These are phyloP conservation scores for Eucalyptus microcorys DNA, from an alignment of 345 rosid genomes.

Conservation along the genomic window DNA sequence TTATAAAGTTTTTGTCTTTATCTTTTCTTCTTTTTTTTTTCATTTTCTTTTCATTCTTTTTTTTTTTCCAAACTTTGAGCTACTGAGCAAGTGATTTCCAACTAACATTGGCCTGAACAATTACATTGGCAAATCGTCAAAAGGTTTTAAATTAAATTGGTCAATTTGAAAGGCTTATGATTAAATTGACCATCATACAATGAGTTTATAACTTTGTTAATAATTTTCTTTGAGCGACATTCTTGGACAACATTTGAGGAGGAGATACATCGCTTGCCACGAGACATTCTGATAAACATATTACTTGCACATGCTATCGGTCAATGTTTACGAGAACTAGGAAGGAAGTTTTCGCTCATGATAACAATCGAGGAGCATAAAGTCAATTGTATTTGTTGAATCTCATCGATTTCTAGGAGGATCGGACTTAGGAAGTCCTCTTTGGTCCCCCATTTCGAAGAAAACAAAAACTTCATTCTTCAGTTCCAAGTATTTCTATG, in stretches of 20 bases:
- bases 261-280: not conserved
- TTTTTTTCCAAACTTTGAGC: not conserved
- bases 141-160: not conserved
- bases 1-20: not conserved
- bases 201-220: not conserved
- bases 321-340: not conserved
- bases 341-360: not conserved
- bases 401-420: not conserved
- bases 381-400: not conserved
- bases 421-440: not conserved
- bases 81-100: not conserved
- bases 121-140: not conserved
- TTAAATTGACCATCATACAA: not conserved
- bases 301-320: not conserved
- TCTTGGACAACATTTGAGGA: not conserved
- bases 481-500: not conserved
- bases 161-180: not conserved
- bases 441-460: not conserved
- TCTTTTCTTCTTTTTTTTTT: not conserved
- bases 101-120: accelerated
- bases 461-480: not conserved
- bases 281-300: not conserved
- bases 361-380: not conserved
- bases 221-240: not conserved
- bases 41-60: not conserved